Conservation (phyloP, 768 basidiomycete genomes). For the Mycena polygramma region DNA sequence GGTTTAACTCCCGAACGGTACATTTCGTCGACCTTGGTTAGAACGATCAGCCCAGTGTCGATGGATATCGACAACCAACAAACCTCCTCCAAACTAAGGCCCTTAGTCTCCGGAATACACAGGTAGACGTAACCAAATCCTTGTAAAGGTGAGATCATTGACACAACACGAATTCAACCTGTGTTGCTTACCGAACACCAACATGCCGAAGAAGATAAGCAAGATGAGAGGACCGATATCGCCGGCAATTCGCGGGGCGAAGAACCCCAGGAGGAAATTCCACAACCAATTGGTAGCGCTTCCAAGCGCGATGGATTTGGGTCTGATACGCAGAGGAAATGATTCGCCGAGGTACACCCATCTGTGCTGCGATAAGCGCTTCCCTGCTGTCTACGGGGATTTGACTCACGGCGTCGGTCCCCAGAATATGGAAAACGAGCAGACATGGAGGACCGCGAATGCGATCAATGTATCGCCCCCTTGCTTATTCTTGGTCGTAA, state of each 20-base stretch:
- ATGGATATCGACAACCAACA: constrained; percentile 22
- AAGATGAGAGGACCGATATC: constrained; percentile 81
- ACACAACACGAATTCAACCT: neutral
- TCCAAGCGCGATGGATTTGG: constrained; percentile 84
- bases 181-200: constrained; percentile 60
- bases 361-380: constrained; percentile 39
- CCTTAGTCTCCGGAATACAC: constrained; percentile 86
- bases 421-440: constrained; percentile 81
- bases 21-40: constrained; percentile 75
- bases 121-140: constrained; percentile 79
- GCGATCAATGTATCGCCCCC: constrained; percentile 77
- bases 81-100: constrained; percentile 81
- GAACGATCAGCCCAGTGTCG: neutral
- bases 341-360: constrained; percentile 86
- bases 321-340: constrained; percentile 84
- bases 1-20: constrained; percentile 76
- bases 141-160: neutral
- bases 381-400: neutral
- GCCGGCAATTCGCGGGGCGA: constrained; percentile 75
- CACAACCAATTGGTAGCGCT: constrained; percentile 77
- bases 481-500: constrained; percentile 68
- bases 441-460: constrained; percentile 84
- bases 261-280: constrained; percentile 83
- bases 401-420: constrained; percentile 71
- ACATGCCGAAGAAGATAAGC: constrained; percentile 82